phyloP scores from a whole-genome alignment of 148 eudicot genomes.

The Chenopodium formosanum region DNA sequence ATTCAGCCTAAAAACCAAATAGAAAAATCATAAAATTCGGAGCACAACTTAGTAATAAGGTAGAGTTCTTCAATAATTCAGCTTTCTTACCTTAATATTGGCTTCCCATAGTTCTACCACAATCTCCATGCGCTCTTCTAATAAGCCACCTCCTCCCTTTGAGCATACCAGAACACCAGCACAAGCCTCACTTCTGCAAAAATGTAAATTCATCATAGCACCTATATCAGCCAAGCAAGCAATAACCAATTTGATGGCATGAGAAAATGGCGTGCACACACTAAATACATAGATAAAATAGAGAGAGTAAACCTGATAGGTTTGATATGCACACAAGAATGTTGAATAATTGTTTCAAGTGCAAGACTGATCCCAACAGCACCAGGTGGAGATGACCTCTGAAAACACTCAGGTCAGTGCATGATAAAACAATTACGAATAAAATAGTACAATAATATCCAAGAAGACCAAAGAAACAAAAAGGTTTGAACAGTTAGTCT shows the following conservation, averaged over 20 bases:
- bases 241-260: not conserved
- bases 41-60: constrained; percentile 5
- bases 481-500: not conserved
- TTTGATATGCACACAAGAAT: constrained; percentile 52
- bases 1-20: constrained; percentile 57
- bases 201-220: not conserved
- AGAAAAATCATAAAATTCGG: not conserved
- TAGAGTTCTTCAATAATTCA: constrained; percentile 2
- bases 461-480: not conserved
- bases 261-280: not conserved
- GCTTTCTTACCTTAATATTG: constrained; percentile 53
- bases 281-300: not conserved
- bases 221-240: not conserved
- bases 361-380: constrained; percentile 95
- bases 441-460: not conserved
- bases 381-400: constrained; percentile 88
- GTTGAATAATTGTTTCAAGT: constrained; percentile 77
- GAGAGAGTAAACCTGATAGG: constrained; percentile 48
- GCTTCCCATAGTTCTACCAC: constrained; percentile 86
- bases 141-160: constrained; percentile 90
- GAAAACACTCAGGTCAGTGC: constrained; percentile 25
- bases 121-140: constrained; percentile 89
- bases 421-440: not conserved
- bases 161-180: constrained; percentile 71
- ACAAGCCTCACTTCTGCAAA: constrained; percentile 51